Percentiles rank a stretch among this genome's conserved stretches.
These are phyloP conservation scores for Talaromyces sp. DNA, from an alignment of 2,329 filamentous ascomycete species.

Conservation along the genomic window DNA sequence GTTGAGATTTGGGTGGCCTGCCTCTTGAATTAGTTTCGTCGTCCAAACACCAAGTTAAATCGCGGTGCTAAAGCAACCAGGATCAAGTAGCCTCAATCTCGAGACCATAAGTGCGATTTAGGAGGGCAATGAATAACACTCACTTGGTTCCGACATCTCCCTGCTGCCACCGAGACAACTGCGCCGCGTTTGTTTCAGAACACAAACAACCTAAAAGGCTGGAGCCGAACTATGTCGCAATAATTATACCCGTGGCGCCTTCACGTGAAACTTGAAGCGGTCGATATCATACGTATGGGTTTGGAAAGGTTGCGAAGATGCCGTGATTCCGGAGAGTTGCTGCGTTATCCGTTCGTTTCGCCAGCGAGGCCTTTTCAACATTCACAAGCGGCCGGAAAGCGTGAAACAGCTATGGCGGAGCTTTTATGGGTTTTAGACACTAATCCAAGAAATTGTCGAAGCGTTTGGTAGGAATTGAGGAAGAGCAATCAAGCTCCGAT, in stretches of 20 bases:
- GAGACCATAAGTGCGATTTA: background rate
- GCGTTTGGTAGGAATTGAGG: background rate
- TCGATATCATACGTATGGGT: background rate
- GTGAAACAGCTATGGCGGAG: background rate
- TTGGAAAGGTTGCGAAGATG: background rate
- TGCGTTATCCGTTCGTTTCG: background rate
- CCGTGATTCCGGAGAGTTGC: background rate
- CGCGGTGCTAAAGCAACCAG: background rate
- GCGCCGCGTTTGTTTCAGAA: background rate
- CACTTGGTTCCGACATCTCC: constrained; percentile 12
- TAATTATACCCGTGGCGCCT: background rate
- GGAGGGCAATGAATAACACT: background rate
- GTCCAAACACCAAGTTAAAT: background rate
- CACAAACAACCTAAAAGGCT: background rate
- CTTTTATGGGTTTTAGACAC: background rate
- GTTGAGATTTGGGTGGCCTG: constrained; percentile 65
- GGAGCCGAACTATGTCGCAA: background rate
- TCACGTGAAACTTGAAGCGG: background rate
- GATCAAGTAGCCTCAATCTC: background rate
- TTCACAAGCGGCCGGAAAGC: background rate
- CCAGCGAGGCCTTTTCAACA: background rate
- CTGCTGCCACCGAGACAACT: background rate
- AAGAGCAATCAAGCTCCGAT: constrained; percentile 11
- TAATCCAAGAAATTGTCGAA: background rate
- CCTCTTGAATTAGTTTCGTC: constrained; percentile 24